Percentiles rank a stretch among this genome's conserved stretches.
phyloP scores from a whole-genome alignment of 2,329 filamentous ascomycete species.

The Ascochyta rabiei region DNA sequence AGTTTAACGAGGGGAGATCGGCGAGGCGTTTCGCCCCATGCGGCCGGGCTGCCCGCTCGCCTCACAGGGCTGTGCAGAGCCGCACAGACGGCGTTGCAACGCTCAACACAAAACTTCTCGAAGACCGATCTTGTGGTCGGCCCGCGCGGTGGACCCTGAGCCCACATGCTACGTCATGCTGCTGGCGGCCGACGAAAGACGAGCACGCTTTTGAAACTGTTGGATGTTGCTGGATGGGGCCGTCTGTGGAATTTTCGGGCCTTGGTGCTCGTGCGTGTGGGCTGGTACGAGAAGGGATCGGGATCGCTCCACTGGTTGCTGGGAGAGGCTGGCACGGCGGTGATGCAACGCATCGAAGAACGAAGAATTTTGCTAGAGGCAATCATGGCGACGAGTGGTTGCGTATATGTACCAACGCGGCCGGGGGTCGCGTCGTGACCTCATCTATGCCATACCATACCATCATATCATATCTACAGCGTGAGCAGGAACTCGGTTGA shows the following conservation, averaged over 20 bases:
- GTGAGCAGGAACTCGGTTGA: constrained; percentile 17
- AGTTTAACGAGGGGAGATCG: constrained; percentile 15
- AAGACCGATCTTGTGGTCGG: constrained; percentile 11
- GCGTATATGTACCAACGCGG: constrained; percentile 21
- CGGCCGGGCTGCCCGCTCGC: constrained; percentile 4
- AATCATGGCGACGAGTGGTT: constrained; percentile 11
- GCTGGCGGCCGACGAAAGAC: constrained; percentile 20
- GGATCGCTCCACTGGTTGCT: constrained; percentile 21
- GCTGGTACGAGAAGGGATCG: constrained; percentile 29
- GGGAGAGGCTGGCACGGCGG: constrained; percentile 12
- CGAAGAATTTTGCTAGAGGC: constrained; percentile 27
- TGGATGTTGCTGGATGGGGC: constrained; percentile 34
- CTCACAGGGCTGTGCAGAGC: constrained; percentile 15
- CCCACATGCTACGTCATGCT: constrained; percentile 41
- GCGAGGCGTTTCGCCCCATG: constrained; percentile 11
- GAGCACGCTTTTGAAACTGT: constrained; percentile 35
- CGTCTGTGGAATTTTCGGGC: constrained; percentile 26
- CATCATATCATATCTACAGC: constrained; percentile 2
- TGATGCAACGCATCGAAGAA: constrained; percentile 19
- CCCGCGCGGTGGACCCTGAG: constrained; percentile 32
- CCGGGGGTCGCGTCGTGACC: constrained; percentile 15
- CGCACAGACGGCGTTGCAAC: constrained; percentile 14
- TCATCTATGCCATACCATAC: constrained; percentile 11
- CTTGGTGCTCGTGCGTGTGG: constrained; percentile 15
- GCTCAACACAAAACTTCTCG: constrained; percentile 15